Evolutionary conservation across 2,329 filamentous ascomycete genomes (phyloP).

Genomic region (Capronia americana): DNA sequence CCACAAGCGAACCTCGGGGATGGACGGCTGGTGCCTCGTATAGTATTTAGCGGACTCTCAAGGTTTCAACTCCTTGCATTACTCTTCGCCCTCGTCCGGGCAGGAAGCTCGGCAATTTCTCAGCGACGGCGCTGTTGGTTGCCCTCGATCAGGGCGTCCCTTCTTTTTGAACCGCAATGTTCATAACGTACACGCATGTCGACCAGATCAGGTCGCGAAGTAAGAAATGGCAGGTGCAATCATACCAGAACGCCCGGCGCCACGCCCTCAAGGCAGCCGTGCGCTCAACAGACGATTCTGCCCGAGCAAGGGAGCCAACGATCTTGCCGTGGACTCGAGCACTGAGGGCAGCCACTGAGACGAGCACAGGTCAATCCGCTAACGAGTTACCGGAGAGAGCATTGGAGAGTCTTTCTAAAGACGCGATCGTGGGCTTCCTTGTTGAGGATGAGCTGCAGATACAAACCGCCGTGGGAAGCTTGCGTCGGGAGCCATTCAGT

Average conservation of each 20-base stretch:
- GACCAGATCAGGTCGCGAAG: conserved; percentile 17
- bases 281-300: conserved; percentile 2
- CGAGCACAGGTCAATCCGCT: no score
- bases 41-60: no score
- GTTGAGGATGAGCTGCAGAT: not conserved
- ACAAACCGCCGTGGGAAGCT: not conserved
- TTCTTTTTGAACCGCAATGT: not conserved
- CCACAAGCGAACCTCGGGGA: no score
- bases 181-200: conserved; percentile 22
- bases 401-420: not conserved
- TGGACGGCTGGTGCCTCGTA: no score
- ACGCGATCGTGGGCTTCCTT: not conserved
- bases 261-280: conserved; percentile 11
- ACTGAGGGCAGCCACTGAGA: not conserved
- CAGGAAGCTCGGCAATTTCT: no score
- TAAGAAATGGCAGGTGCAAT: conserved; percentile 22
- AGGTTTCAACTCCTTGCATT: no score
- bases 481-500: conserved; percentile 24
- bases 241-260: conserved; percentile 19
- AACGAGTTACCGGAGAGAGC: not conserved
- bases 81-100: no score
- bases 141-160: not conserved
- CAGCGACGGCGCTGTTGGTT: no score
- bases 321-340: conserved; percentile 2
- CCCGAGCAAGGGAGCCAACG: not conserved